Base-by-base conservation (phyloP, 2,329 filamentous ascomycete species). In the Fusarium sp. region DNA sequence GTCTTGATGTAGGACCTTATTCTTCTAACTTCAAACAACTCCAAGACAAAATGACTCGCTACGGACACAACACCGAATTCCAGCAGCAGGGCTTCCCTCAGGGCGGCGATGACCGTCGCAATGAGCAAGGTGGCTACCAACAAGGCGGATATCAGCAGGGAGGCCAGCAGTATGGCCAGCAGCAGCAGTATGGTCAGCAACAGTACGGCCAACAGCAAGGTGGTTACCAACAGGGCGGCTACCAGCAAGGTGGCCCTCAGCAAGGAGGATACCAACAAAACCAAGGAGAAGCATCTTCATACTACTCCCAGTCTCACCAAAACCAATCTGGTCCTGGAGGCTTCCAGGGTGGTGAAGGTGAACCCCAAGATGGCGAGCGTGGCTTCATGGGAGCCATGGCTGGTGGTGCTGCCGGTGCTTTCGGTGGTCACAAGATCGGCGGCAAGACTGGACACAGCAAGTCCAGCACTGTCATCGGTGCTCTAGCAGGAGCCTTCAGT, bases 371-470 rank as follows among this genome's bases (percentile, higher is more conserved):
- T 8, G 80, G 80, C n/a, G 81, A 83, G 55, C 80, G 82, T 27
- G 81, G 81, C 25, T 53, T 83, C 16, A 75, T 81, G 66, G 81
- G 81, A 43, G 80, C 79, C 2, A 58, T 82, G 6, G 80, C 78
- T 18, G 81, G 81, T 8, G 81, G 78, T 41, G 77, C 80, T 0
- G 81, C 80, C 40, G 81, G 81, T 18, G 81, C 76, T 3, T 79
- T 80, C 28, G 81, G 81, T 13, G 81, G 81, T 6, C 71, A 81
- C 72, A 81, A 81, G 66, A 66, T 83, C 40, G 81, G 81, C 23
- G 77, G 77, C 56, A 66, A 63, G 18, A 72, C 68, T 1, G 72
- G 72, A 34, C 72, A 74, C 46, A 76, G 73, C 72, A 79, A 80
- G 70, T 69, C 77, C 6, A 75, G 77, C 62, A 79, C 78, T 28